Base-by-base conservation (phyloP, 768 basidiomycete species). In the Phlebiopsis gigantea region DNA sequence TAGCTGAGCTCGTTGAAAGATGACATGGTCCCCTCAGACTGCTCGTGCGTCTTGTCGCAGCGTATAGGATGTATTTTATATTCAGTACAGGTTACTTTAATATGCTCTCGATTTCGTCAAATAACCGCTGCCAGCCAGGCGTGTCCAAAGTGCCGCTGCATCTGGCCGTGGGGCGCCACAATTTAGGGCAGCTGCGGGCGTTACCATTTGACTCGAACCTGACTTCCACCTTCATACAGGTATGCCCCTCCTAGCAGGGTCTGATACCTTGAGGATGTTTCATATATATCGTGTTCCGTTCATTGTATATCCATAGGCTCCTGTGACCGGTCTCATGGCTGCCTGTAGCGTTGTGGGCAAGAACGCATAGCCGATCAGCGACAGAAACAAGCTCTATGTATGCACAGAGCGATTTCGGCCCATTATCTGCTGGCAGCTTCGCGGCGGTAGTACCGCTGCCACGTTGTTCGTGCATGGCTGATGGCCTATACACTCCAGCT, bases 401-500 rank as follows among this genome's bases (percentile, higher is more conserved):
- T 21, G 50, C 29, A 39, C n/a, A 30, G 28, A 48, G 12, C 24
- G 19, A 24, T 31, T 15, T 17, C 30, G 21, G n/a, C n/a, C 39
- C 50, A 41, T 30, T 46, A 55, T 55, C 54, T 46, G 28, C 45
- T 46, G 29, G 54, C 45, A 8, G 26, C 44, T 55, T 57, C 56
- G 19, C 30, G 7, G 46, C 25, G 46, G 41, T 50, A 21, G 26
- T 46, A 12, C 22, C 29, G 12, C 34, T 24, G 44, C 55, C 65
- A 66, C 61, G 65, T 62, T 58, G 46, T 31, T 44, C 30, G 52
- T 59, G 52, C 65, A 59, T 66, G 65, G 57, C 54, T 55, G 60
- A 61, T 61, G 57, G 34, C 12, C 34, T 29, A 44, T 48, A 49
- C 46, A 48, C 42, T 50, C 53, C 24, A 28, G 43, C 28, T n/a